Evolutionary conservation across 164 flowering plant genomes (phyloP), one percentile per base, ranked within the genome.

Genomic region (Hamamelis virginiana): DNA sequence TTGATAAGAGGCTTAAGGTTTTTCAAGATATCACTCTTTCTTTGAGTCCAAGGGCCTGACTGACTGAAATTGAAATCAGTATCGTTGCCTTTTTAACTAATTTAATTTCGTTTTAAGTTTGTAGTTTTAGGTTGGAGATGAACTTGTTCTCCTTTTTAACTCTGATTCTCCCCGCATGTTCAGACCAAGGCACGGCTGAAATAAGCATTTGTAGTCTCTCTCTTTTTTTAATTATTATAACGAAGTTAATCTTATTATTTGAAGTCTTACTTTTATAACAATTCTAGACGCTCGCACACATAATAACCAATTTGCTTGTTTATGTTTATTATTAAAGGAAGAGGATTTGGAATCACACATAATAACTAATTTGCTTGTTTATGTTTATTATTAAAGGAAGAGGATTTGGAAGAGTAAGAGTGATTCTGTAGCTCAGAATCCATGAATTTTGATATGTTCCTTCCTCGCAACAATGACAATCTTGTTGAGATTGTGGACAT

Each of bases 1-100:
- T 82, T 21, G 95, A 88, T 0, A 91, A 88, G 83, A 86, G 98
- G 80, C 84, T 95, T 0, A 89, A 79, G 83, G 98, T 88, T 67
- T 92, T 94, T 60, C 85, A 84, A 51, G 97, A 92, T 38, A 89
- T 94, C n/a, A 86, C 98, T 1, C 79, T 75, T 23, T 88, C 91
- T 28, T 68, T 85, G 80, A 90, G 92, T 74, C 97, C 96, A 11
- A 87, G 87, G 78, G 91, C 88, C 58, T 83, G 80, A 86, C 28
- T 14, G 23, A 64, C 9, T n/a, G n/a, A n/a, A n/a, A n/a, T n/a
- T n/a, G 41, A 33, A 50, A 27, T 51, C 6, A 28, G 43, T n/a
- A 8, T 41, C 4, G 15, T 38, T 13, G 21, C 33, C 19, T 33
- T 11, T 33, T 66, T 47, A 15, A 38, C 23, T 53, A 51, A 51